These are phyloP conservation scores for Saccharomyces paradoxus DNA, from an alignment of 805 yeast genomes.

Conservation along the genomic window DNA sequence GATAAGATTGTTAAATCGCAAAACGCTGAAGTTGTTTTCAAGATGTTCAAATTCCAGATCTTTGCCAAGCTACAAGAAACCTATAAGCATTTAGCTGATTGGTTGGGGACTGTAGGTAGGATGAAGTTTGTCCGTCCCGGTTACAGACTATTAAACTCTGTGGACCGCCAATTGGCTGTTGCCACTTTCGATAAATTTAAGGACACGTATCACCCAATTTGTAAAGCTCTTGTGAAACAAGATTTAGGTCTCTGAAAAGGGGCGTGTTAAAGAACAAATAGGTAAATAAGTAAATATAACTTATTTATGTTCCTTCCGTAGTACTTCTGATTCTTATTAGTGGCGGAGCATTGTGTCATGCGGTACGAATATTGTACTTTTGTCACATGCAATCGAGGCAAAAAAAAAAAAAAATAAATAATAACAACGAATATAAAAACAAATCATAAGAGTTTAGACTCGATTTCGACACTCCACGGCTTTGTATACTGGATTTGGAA, in stretches of 20 bases:
- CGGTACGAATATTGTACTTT: not conserved
- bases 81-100: constrained; percentile 54
- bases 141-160: constrained; percentile 53
- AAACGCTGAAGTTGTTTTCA: constrained; percentile 75
- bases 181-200: constrained; percentile 54
- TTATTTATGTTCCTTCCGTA: not conserved
- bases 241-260: constrained; percentile 45
- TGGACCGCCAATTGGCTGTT: constrained; percentile 58
- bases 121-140: constrained; percentile 93
- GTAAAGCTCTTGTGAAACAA: constrained; percentile 72
- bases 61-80: constrained; percentile 40
- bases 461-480: not conserved
- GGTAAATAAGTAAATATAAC: not conserved
- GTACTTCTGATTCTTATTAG: not conserved
- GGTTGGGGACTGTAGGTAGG: constrained; percentile 89
- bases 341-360: not conserved
- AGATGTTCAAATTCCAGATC: constrained; percentile 66
- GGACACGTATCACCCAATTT: constrained; percentile 72
- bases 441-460: not conserved
- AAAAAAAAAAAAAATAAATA: not conserved
- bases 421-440: not conserved
- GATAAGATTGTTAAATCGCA: constrained; percentile 42
- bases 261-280: not conserved
- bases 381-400: not conserved
- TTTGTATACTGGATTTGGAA: not conserved